Evolutionary conservation across 352 stramenopile genomes (phyloP).

Genomic region (Globisporangium polare): DNA sequence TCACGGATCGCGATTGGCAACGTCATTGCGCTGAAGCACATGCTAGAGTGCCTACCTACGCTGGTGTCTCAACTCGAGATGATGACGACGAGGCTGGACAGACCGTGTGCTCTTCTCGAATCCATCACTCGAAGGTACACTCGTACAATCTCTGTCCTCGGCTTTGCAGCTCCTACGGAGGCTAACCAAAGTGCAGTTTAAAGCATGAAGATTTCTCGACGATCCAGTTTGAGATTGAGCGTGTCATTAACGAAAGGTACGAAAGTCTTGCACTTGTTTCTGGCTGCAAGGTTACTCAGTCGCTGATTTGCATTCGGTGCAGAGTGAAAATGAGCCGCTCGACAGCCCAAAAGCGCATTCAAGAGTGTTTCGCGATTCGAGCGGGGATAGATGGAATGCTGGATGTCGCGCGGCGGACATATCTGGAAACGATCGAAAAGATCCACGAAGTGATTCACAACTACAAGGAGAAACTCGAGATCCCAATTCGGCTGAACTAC

Average conservation of each 20-base stretch:
- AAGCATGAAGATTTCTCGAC: constrained; percentile 43
- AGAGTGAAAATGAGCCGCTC: constrained; percentile 67
- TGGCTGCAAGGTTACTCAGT: neutral
- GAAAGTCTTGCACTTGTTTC: neutral
- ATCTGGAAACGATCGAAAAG: constrained; percentile 79
- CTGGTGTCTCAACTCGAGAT: constrained; percentile 48
- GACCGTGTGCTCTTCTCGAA: constrained; percentile 42
- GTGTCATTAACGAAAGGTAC: constrained; percentile 75
- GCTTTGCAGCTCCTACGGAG: neutral
- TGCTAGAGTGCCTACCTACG: constrained; percentile 59
- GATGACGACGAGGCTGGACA: constrained; percentile 25
- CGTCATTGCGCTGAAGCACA: constrained; percentile 82
- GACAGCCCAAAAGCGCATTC: constrained; percentile 75
- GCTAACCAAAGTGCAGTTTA: constrained; percentile 27
- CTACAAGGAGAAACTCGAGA: constrained; percentile 67
- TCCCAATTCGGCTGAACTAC: constrained; percentile 72
- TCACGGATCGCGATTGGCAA: constrained; percentile 73
- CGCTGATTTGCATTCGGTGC: neutral
- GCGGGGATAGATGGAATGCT: constrained; percentile 84
- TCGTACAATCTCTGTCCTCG: constrained; percentile 18
- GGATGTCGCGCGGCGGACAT: constrained; percentile 74
- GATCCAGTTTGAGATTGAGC: constrained; percentile 62
- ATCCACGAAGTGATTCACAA: constrained; percentile 72
- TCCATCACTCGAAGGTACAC: constrained; percentile 60
- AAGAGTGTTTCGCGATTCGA: constrained; percentile 80